Conservation (phyloP, 2,329 filamentous ascomycete genomes). For the Colletotrichum australisinense region DNA sequence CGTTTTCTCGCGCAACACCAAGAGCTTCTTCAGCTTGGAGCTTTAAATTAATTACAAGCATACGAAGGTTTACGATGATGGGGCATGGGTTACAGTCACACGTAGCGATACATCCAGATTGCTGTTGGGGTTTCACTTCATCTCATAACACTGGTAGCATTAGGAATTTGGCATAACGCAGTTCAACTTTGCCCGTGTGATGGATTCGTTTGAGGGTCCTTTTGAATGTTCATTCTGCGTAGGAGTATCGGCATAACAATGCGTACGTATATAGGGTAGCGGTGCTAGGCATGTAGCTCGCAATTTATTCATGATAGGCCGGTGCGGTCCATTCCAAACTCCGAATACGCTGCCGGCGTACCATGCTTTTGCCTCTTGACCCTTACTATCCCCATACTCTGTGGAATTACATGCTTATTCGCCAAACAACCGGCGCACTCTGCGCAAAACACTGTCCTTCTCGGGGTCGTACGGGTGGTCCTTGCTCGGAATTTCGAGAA, state of each 20-base stretch:
- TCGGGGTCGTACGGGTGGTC: constrained; percentile 99
- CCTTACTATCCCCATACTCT: not conserved
- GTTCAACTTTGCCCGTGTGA: constrained; percentile 16
- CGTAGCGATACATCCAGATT: constrained; percentile 28
- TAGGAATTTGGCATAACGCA: constrained; percentile 11
- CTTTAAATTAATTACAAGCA: constrained; percentile 44
- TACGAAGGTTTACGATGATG: constrained; percentile 31
- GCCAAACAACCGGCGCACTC: constrained; percentile 77
- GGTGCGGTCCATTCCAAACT: not conserved
- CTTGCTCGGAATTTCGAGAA: constrained; percentile 98
- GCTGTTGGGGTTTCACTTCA: constrained; percentile 17
- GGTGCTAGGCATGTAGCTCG: constrained; percentile 28
- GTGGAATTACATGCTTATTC: constrained; percentile 62
- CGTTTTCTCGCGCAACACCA: constrained; percentile 62
- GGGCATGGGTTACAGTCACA: constrained; percentile 28
- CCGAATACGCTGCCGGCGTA: not conserved
- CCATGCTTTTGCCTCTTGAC: not conserved
- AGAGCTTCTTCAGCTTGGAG: constrained; percentile 51
- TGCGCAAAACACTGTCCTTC: constrained; percentile 95
- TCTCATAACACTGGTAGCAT: constrained; percentile 35
- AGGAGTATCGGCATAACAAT: constrained; percentile 31
- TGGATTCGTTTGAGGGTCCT: not conserved
- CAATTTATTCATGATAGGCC: constrained; percentile 21
- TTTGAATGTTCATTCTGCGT: constrained; percentile 19
- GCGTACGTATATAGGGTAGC: constrained; percentile 33